A percentile compares a stretch with the other conserved stretches of the same genome.
Conservation (phyloP, 1,139 yeast species). For the Keqinozyma sinolaborantium region DNA sequence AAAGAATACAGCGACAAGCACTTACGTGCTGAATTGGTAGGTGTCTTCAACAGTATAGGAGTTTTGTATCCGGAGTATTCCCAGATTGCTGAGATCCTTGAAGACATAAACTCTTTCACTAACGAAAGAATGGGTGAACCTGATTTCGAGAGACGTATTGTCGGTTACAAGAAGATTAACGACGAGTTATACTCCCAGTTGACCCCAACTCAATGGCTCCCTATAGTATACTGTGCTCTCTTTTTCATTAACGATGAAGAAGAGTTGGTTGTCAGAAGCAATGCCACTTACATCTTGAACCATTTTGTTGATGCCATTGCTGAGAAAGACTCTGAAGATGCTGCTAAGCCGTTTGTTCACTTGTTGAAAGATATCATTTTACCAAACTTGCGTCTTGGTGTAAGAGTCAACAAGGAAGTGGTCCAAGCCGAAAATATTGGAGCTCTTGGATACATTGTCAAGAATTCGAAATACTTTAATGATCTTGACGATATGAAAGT, state of each 20-base stretch:
- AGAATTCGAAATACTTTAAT: slow-evolving; percentile 41
- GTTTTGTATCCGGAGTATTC: slow-evolving; percentile 41
- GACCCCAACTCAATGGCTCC: slow-evolving; percentile 69
- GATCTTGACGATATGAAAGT: slow-evolving; percentile 68
- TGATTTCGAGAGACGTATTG: slow-evolving; percentile 73
- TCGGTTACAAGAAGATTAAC: slow-evolving; percentile 63
- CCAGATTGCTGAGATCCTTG: slow-evolving; percentile 48
- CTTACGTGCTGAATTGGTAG: slow-evolving; percentile 59
- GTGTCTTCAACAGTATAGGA: slow-evolving; percentile 61
- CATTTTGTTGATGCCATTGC: slow-evolving; percentile 63
- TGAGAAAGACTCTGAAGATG: slow-evolving; percentile 23
- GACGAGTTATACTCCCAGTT: slow-evolving; percentile 48
- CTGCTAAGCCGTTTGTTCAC: slow-evolving; percentile 33
- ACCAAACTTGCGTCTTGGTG: slow-evolving; percentile 66
- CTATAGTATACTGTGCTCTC: slow-evolving; percentile 64
- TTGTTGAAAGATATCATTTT: slow-evolving; percentile 55
- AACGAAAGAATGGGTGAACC: slow-evolving; percentile 62
- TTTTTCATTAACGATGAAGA: slow-evolving; percentile 73
- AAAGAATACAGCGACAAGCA: slow-evolving; percentile 54
- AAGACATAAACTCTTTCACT: slow-evolving; percentile 69
- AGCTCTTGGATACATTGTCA: slow-evolving; percentile 63
- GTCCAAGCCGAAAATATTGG: slow-evolving; percentile 70
- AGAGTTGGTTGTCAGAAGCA: slow-evolving; percentile 78
- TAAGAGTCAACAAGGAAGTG: slow-evolving; percentile 59
- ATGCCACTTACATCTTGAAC: slow-evolving; percentile 64